phyloP scores from a whole-genome alignment of 306 rosid genomes.

The Pyrus pyrifolia region DNA sequence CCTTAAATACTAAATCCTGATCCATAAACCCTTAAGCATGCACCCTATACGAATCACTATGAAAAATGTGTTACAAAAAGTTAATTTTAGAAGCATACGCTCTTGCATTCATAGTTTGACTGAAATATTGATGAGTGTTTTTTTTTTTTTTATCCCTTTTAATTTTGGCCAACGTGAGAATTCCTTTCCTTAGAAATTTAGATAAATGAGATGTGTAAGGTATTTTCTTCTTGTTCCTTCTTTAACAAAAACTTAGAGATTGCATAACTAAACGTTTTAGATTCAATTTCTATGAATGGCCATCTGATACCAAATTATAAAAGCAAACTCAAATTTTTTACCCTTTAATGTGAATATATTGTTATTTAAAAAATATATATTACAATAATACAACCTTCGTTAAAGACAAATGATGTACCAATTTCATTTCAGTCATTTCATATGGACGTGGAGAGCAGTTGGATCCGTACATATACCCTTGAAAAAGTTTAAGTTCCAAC shows the following conservation, averaged over 20 bases:
- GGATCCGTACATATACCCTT: background rate
- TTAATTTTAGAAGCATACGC: background rate
- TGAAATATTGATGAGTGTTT: background rate
- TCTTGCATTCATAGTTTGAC: background rate
- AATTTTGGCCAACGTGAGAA: background rate
- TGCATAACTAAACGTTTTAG: too few relatives aligned
- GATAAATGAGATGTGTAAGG: background rate
- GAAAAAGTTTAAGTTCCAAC: background rate
- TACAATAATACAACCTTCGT: background rate
- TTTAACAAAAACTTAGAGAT: too few relatives aligned
- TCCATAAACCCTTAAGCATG: background rate
- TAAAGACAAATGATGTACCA: background rate
- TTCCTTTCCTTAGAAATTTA: background rate
- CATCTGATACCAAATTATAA: background rate
- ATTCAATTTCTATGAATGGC: background rate
- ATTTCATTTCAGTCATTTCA: background rate
- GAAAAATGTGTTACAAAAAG: too few relatives aligned
- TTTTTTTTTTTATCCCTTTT: background rate
- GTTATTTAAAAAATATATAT: background rate
- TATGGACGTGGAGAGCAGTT: background rate
- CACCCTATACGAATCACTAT: background rate
- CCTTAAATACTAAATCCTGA: background rate
- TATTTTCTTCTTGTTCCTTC: background rate
- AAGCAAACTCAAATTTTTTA: background rate
- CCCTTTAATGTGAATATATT: background rate